Base-by-base conservation (phyloP, 2,329 filamentous ascomycete genomes). In the Sarocladium oryzae region DNA sequence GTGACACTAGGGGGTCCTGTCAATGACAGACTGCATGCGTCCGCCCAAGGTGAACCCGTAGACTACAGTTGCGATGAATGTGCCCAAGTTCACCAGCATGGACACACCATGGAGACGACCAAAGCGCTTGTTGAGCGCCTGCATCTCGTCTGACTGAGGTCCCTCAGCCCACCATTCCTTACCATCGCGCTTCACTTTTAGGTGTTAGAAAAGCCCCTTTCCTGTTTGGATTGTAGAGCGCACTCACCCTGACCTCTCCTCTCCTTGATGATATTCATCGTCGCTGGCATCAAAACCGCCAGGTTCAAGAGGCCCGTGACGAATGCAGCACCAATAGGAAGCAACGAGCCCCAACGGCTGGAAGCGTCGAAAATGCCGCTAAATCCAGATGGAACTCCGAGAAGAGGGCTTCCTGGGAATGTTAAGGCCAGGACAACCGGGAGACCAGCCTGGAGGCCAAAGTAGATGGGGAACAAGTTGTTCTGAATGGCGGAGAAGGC, bases 391-490 rank as follows among this genome's bases (percentile, higher is more conserved):
- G 72, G 56, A 28, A 77, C 53, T 54, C 81, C 69, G 49, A 73
- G 70, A 52, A 76, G 57, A 46, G 63, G 63, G 59, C 76, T 77
- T n/a, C 80, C 83, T 5, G 90, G 90, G 63, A 89, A 92, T 4
- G 92, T 96, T 51, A 95, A 64, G 18, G 86, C 85, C 16, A 96
- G 73, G 20, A 88, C 63, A 15, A 85, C 67, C 0, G 93, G 89
- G 1, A 92, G 73, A 5, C 78, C 76, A 3, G 89, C 84, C 71
- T 97, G 92, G 52, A 97, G 73, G 41, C 81, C 75, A 67, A 97
- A 97, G 75, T 95, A 99, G 60, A 89, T 77, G 30, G 89, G 89
- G 72, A 96, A 96, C 50, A 91, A 81, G 56, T 81, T 81, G 57
- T 82, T 78, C 69, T 96, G 92, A 28, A 96, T 79, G 16, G 82